Base-by-base conservation (phyloP, 2,329 filamentous ascomycete species). In the Hypocrella siamensis region DNA sequence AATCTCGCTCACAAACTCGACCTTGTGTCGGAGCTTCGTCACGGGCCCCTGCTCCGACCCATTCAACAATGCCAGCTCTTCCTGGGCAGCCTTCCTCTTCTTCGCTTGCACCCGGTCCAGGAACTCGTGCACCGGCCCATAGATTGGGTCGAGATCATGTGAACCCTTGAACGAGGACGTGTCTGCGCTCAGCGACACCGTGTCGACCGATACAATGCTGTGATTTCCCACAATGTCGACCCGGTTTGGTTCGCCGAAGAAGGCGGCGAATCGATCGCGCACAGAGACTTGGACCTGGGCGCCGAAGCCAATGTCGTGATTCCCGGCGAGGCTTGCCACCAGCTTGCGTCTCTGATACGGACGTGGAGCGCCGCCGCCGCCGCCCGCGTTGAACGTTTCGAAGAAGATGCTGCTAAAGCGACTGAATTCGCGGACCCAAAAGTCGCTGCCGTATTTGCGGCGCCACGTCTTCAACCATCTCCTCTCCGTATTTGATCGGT, bases 191-290 rank as follows among this genome's bases (percentile, higher is more conserved):
- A 96, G 56, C 0, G 86, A 94, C 4, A 93, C 77, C 0, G 79
- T 73, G 49, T 98, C 90, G 6, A 98, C 68, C 1, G 84, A 92
- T 15, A 98, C 82, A 49, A 98, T 85, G 0, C 84, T 92, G 51
- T 98, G 90, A 48, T 98, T 98, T 10, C 83, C 90, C 32, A 96
- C 67, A 5, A 96, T 68, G 51, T 96, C 85, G 15, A 98, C 75
- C 7, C 83, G 68, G 52, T 94, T 96, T n/a, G 77, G 72, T 34
- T 90, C 78, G 4, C 90, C 90, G 56, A 98, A 96, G 49, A 78
- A 93, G 4, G 78, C 73, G 46, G 79, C 72, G 52, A 96, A 98
- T 12, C 90, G 67, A 44, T 90, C 67, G 31, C 86, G 71, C 21
- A 93, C 83, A 0, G 79, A 65, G 7, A 78, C 50, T 49, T 93